Evolutionary conservation across 768 basidiomycete species (phyloP).

Genomic region (Tulasnella sp.): DNA sequence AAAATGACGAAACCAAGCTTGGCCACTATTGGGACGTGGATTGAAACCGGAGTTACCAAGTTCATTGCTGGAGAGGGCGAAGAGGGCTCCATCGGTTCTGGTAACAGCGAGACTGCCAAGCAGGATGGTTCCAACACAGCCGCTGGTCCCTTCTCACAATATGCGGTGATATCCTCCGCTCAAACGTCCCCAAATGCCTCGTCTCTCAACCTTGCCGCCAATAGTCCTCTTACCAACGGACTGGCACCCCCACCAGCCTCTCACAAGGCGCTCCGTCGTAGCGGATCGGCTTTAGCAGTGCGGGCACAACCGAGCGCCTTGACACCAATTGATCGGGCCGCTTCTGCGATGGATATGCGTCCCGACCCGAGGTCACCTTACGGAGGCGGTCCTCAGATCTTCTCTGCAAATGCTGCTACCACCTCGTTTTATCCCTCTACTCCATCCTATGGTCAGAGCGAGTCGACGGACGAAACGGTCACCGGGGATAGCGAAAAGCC

Average conservation of each 20-base stretch:
- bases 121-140: slow-evolving; percentile 28
- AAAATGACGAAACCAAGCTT: slow-evolving; percentile 77
- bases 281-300: slow-evolving; percentile 56
- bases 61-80: slow-evolving; percentile 87
- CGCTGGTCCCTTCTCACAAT: slow-evolving; percentile 83
- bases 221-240: slow-evolving; percentile 20
- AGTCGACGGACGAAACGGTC: neutral
- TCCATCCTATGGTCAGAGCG: neutral
- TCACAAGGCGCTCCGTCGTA: slow-evolving; percentile 28
- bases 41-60: slow-evolving; percentile 85
- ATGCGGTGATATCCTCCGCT: slow-evolving; percentile 78
- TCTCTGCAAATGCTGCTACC: slow-evolving; percentile 40
- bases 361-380: slow-evolving; percentile 28
- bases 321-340: slow-evolving; percentile 46
- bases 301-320: slow-evolving; percentile 36
- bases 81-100: slow-evolving; percentile 3
- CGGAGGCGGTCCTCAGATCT: slow-evolving; percentile 35
- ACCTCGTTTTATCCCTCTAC: slow-evolving; percentile 32
- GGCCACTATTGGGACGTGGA: slow-evolving; percentile 82
- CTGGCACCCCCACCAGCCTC: slow-evolving; percentile 5
- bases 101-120: neutral
- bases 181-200: slow-evolving; percentile 65
- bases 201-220: slow-evolving; percentile 42
- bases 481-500: neutral
- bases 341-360: slow-evolving; percentile 64